Evolutionary conservation across 805 yeast species (phyloP), one percentile per base, ranked within the genome.

Genomic region (Starmerella stigmatis): DNA sequence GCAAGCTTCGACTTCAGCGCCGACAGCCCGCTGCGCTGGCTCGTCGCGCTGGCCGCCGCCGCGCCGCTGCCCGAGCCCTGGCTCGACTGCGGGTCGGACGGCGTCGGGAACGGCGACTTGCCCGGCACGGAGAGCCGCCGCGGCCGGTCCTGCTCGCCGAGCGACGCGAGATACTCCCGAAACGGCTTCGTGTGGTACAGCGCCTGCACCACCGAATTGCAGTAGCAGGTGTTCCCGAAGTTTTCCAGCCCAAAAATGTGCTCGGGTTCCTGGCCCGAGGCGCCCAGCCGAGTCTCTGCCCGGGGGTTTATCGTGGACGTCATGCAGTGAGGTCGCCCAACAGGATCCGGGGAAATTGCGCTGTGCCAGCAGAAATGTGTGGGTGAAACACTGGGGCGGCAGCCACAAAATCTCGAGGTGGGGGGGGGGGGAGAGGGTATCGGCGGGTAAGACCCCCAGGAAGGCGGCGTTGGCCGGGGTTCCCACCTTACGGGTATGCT

Each of bases 121-220:
- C 69, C 69, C 5, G 60, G 57, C 12, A 60, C 59, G 4, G 19
- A 7, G 50, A 46, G 36, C 53, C 70, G 71, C 47, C 75, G 61
- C 41, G 58, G 63, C 47, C 73, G 61, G 44, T 49, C 49, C 8
- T 47, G 30, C 2, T 36, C 60, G 58, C 20, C 51, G 32, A 21
- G 42, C 9, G 43, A 21, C 8, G 36, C 60, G 1, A 82, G 59
- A 43, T 69, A 70, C 15, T 68, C 63, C 37, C 96, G 73, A 57
- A 92, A 86, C 23, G 72, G 73, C 21, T 73, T 71, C 3, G 89
- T 73, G 64, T 82, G 79, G 67, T 75, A 89, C 9, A 89, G 71
- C 53, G 94, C 85, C 61, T 92, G 98, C 20, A 92, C 65, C 25
- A 92, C 83, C 9, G 96, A 85, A 57, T 92, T 92, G 64, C 94